These are phyloP conservation scores for Neocallimastix lanati DNA, from an alignment of 192 early-diverging fungal genomes.

Conservation along the genomic window DNA sequence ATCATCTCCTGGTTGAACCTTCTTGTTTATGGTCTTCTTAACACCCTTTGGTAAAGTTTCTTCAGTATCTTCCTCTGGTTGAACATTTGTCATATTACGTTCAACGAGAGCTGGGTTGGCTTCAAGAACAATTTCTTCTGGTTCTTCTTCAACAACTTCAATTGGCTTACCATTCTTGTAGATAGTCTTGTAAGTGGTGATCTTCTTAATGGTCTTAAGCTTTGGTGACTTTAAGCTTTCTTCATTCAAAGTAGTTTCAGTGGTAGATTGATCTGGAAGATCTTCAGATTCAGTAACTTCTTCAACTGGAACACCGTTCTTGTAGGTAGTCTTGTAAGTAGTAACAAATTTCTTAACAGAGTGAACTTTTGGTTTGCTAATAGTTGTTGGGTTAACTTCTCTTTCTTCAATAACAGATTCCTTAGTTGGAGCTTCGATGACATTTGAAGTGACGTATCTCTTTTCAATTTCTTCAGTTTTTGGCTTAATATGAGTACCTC, in stretches of 20 bases:
- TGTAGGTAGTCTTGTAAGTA: not conserved
- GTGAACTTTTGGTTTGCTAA: not conserved
- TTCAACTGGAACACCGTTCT: not conserved
- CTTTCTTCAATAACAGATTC: not conserved
- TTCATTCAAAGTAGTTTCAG: not conserved
- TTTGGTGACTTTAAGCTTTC: not conserved
- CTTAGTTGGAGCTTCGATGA: not conserved
- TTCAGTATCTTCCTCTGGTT: no score
- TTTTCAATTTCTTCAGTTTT: not conserved
- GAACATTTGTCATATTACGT: not conserved
- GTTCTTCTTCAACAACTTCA: not conserved
- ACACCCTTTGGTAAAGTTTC: no score
- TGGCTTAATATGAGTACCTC: not conserved
- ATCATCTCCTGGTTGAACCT: no score
- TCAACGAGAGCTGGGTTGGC: not conserved
- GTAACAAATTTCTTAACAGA: not conserved
- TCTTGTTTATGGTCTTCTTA: no score
- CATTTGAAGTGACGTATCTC: not conserved
- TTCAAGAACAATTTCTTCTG: not conserved
- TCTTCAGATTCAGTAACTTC: not conserved
- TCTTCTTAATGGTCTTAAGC: not conserved
- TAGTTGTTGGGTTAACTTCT: not conserved
- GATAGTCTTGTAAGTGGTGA: not conserved
- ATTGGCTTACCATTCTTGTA: not conserved
- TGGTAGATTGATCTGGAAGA: not conserved